Base-by-base conservation (phyloP, 352 stramenopile genomes). In the Phytopythium helicoides region DNA sequence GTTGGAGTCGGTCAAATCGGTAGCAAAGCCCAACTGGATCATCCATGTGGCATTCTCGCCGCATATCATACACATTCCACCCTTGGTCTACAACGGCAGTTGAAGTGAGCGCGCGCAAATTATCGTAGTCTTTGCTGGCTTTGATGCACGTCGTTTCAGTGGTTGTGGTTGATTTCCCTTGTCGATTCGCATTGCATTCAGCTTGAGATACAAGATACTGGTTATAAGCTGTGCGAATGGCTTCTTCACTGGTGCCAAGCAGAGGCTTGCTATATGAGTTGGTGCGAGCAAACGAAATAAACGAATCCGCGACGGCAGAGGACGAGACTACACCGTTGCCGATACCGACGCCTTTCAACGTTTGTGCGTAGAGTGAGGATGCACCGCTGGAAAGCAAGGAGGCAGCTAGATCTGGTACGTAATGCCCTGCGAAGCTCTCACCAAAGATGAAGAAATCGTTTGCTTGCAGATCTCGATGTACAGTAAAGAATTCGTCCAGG, bases 361-460 rank as follows among this genome's bases (percentile, higher is more conserved):
- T 56, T 3, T 55, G 39, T 35, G 57, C 47, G 57, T 66, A 83
- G 3, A 50, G 54, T 25, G 46, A 40, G 4, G 56, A 37, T 23
- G 80, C 53, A 6, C 56, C 51, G 6, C 36, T 25, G 19, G 75
- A 65, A 14, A 98, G 52, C 40, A 98, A 59, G 28, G 74, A 72
- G 19, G 79, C 68, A 3, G 84, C 80, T 39, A 98, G 71, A 46
- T 95, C 91, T 1, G 96, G 96, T 18, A 98, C 87, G 58, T 98
- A 99, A 48, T 98, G 92, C 1, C 96, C 96, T 2, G 76, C 92
- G 62, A 97, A 98, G 53, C 80, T 97, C 60, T 99, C 96, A 34
- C 96, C 96, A 39, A 97, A 97, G 35, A 99, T 72, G 63, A 96
- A 99, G 11, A 99, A 82, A 53, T 83, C 71, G 28, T 73, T 77